These are phyloP conservation scores for Apiospora sp. DNA, from an alignment of 2,329 filamentous ascomycete species.

Conservation along the genomic window DNA sequence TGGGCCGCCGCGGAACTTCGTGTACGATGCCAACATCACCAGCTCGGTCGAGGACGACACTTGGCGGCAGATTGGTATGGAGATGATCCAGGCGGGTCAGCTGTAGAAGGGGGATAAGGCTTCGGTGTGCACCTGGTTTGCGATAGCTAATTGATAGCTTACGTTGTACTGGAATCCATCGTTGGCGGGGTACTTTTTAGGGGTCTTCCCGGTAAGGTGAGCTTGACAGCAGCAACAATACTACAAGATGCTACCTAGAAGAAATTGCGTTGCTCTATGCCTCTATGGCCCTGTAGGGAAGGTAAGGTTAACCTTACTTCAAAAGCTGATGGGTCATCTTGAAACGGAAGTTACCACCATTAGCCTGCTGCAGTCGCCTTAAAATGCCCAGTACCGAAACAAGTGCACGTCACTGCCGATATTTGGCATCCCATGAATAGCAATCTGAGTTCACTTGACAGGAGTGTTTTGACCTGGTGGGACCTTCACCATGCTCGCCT, in stretches of 20 bases:
- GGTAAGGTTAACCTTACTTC: neutral
- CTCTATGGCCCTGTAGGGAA: neutral
- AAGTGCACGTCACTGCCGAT: neutral
- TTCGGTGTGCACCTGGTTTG: neutral
- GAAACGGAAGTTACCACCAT: neutral
- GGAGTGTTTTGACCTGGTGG: neutral
- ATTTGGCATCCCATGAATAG: neutral
- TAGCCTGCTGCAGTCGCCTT: neutral
- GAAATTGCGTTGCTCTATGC: neutral
- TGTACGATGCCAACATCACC: constrained; percentile 6
- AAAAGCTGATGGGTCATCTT: neutral
- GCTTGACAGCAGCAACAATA: neutral
- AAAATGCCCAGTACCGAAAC: neutral
- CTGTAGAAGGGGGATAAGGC: neutral
- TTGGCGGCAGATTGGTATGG: neutral
- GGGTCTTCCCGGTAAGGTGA: neutral
- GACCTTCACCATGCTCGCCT: too few species aligned
- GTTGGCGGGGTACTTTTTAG: neutral
- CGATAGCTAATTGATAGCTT: neutral
- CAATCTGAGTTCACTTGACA: neutral
- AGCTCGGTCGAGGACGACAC: neutral
- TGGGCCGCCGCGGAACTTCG: neutral
- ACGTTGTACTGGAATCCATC: neutral
- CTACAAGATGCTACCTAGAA: neutral
- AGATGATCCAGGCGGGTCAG: neutral